A percentile compares a stretch with the other conserved stretches of the same genome.
Evolutionary conservation across 2,329 filamentous ascomycete genomes (phyloP).

Genomic region (Colletotrichum lindemuthianum): DNA sequence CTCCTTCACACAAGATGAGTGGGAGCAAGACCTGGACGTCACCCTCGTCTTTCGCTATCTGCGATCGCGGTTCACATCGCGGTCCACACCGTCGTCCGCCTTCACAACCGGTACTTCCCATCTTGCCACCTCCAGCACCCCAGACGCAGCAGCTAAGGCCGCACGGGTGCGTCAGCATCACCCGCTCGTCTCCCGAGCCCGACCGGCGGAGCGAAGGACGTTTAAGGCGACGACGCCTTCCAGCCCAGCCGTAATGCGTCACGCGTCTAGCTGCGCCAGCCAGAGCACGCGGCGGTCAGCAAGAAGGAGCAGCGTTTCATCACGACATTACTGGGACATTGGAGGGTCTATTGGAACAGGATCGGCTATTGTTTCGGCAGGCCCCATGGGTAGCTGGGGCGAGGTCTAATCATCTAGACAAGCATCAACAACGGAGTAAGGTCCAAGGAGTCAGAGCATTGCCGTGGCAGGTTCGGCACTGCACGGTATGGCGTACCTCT

Average conservation of each 20-base stretch:
- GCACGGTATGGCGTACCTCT: neutral
- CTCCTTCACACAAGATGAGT: slow-evolving; percentile 78
- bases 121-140: slow-evolving; percentile 60
- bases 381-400: slow-evolving; percentile 81
- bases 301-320: slow-evolving; percentile 74
- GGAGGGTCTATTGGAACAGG: slow-evolving; percentile 83
- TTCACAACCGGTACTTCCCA: slow-evolving; percentile 57
- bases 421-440: slow-evolving; percentile 2
- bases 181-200: slow-evolving; percentile 76
- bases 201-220: slow-evolving; percentile 62
- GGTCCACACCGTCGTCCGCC: slow-evolving; percentile 52
- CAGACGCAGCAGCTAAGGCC: slow-evolving; percentile 78
- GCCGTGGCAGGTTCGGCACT: neutral
- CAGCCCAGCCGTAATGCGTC: slow-evolving; percentile 59
- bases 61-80: slow-evolving; percentile 75
- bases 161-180: slow-evolving; percentile 90
- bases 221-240: slow-evolving; percentile 65
- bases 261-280: slow-evolving; percentile 80
- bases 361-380: slow-evolving; percentile 73
- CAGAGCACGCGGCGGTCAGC: slow-evolving; percentile 84
- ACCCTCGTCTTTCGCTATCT: slow-evolving; percentile 92
- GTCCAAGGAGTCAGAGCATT: neutral
- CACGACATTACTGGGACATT: slow-evolving; percentile 92
- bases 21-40: slow-evolving; percentile 92
- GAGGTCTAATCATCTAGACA: slow-evolving; percentile 64